Evolutionary conservation across 1,284 basidiomycete genomes (phyloP).

Genomic region (Cutaneotrichosporon dermatis): DNA sequence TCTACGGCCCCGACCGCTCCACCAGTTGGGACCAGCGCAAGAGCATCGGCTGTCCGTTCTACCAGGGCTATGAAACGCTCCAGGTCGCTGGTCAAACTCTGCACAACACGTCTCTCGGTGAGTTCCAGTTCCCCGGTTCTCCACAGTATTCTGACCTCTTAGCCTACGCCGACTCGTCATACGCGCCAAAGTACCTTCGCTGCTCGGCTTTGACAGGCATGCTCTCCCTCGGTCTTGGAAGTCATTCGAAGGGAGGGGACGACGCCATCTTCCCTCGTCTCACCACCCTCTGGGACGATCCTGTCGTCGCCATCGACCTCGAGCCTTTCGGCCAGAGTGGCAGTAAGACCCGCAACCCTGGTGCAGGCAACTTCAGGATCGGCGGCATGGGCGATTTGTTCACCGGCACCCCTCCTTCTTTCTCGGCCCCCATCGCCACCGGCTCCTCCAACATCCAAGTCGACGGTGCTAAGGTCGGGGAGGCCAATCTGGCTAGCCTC

Average conservation of each 20-base stretch:
- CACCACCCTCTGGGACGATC: not conserved
- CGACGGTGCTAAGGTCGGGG: no score
- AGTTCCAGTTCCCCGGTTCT: not conserved
- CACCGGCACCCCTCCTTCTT: no score
- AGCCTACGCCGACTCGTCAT: not conserved
- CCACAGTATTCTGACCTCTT: not conserved
- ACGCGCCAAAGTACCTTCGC: not conserved
- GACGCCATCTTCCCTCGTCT: not conserved
- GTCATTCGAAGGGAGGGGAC: not conserved
- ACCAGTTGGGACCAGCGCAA: not conserved
- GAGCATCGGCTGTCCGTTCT: not conserved
- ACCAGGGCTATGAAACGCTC: not conserved
- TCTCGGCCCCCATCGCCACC: no score
- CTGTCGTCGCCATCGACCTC: not conserved
- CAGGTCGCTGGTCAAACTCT: not conserved
- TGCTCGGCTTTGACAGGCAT: not conserved
- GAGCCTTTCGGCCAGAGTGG: no score
- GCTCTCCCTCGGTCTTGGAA: not conserved
- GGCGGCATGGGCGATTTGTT: no score
- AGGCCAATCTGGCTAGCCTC: no score
- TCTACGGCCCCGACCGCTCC: not conserved
- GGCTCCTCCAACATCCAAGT: no score
- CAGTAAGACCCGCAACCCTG: no score
- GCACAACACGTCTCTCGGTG: not conserved
- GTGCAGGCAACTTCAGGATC: not conserved